Percentiles rank a stretch among this genome's conserved stretches.
Evolutionary conservation across 73 alveolate genomes (phyloP).

Genomic region (Paraurostyla sp.): DNA sequence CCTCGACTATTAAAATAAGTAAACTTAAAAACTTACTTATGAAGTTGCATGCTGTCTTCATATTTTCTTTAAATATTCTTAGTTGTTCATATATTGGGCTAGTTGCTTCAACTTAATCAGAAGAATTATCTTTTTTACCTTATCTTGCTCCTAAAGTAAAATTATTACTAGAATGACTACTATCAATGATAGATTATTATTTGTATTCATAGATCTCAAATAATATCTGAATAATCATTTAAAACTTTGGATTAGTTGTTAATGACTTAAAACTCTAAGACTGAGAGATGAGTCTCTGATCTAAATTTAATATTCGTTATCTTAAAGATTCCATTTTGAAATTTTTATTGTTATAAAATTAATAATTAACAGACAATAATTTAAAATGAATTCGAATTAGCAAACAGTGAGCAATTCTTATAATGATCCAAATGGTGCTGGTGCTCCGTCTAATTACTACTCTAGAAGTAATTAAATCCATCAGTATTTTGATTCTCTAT

Average conservation of each 20-base stretch:
- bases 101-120: neutral
- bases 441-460: neutral
- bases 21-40: neutral
- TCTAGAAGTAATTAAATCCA: neutral
- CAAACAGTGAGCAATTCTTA: neutral
- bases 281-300: too few species aligned
- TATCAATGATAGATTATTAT: neutral
- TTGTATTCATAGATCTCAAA: neutral
- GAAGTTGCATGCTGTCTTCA: neutral
- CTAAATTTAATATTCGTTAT: too few species aligned
- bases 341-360: neutral
- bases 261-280: too few species aligned
- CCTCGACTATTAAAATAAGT: neutral
- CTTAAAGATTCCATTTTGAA: too few species aligned
- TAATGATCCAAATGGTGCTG: neutral
- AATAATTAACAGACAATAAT: neutral
- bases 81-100: neutral
- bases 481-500: neutral
- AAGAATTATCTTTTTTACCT: neutral
- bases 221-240: neutral
- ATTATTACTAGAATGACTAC: neutral
- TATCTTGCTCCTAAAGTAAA: neutral
- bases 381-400: constrained; percentile 1
- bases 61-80: neutral
- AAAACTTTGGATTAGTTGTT: too few species aligned